Evolutionary conservation across 192 early-diverging fungal species (phyloP).

Genomic region (Coemansia sp.): DNA sequence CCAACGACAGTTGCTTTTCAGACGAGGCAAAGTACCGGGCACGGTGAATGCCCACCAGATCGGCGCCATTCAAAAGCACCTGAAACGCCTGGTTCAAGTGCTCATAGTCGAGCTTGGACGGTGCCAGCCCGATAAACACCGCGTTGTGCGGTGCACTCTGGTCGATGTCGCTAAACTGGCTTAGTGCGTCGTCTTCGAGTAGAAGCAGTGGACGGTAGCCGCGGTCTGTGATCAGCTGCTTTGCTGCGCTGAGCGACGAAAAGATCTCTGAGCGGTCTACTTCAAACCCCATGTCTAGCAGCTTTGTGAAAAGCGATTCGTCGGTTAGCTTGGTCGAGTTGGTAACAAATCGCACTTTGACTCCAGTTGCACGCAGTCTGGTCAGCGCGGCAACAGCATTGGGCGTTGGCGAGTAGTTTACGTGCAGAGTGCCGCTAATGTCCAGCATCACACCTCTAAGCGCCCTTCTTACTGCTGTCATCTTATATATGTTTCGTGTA

Average conservation of each 20-base stretch:
- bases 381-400: slow-evolving; percentile 64
- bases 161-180: slow-evolving; percentile 66
- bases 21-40: slow-evolving; percentile 70
- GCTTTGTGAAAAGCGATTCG: slow-evolving; percentile 54
- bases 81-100: slow-evolving; percentile 77
- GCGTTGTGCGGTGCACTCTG: slow-evolving; percentile 60
- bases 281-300: slow-evolving; percentile 66
- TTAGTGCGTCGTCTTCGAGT: slow-evolving; percentile 66
- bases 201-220: slow-evolving; percentile 69
- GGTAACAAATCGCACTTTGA: slow-evolving; percentile 71
- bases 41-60: slow-evolving; percentile 81
- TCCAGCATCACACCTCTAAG: slow-evolving; percentile 69
- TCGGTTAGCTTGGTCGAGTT: slow-evolving; percentile 83
- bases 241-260: slow-evolving; percentile 78
- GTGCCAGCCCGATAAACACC: slow-evolving; percentile 82
- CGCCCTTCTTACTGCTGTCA: neutral
- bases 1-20: slow-evolving; percentile 59
- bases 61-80: slow-evolving; percentile 58
- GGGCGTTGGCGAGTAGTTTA: slow-evolving; percentile 63
- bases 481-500: neutral
- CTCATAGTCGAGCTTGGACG: slow-evolving; percentile 47
- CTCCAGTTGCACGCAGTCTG: slow-evolving; percentile 57
- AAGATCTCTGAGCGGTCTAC: slow-evolving; percentile 64
- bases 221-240: slow-evolving; percentile 55
- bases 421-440: slow-evolving; percentile 75